Evolutionary conservation across 805 yeast genomes (phyloP), one percentile per base, ranked within the genome.

Genomic region (Zygosaccharomyces kombuchaensis): DNA sequence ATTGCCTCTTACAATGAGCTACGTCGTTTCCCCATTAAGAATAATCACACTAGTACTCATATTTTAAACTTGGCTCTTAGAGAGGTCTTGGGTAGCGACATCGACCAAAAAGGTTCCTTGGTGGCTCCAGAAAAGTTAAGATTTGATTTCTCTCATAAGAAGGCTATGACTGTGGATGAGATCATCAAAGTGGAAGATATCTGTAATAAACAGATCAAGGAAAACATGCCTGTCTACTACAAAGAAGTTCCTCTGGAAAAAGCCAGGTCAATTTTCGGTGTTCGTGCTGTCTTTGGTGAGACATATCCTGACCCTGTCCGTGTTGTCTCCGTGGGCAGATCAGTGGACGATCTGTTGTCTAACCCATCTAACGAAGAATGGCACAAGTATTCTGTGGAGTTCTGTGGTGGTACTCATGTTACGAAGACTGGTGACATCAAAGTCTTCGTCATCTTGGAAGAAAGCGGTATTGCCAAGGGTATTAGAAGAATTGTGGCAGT

Each of bases 391-490:
- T 87, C 96, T 1, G 76, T 93, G 55, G 99, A 93, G 72, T 93
- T 93, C 76, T 93, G 99, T 72, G 99, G 99, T 71, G 99, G 99
- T 71, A 93, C 99, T 9, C 99, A 93, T 62, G 96, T 93, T 55
- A 76, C 79, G 40, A 84, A 85, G 69, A 91, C 98, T 14, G 85
- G 91, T 50, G 98, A 91, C 50, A 93, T 93, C 65, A 89, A 89
- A 67, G 91, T 87, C 56, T 78, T 93, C 54, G 87, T 93, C 29
- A 78, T 93, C 44, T 73, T 84, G 52, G 99, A 93, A 74, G 99
- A 93, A 71, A 80, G 87, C 53, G 98, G 99, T 70, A 93, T 93
- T 67, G 98, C 99, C 50, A 93, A 93, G 73, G 99, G 99, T 70
- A 88, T 89, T 52, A 82, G 99, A 72, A 87, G 99, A 76, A 86